Evolutionary conservation across 192 early-diverging fungal genomes (phyloP).

Genomic region (Backusella westeae): DNA sequence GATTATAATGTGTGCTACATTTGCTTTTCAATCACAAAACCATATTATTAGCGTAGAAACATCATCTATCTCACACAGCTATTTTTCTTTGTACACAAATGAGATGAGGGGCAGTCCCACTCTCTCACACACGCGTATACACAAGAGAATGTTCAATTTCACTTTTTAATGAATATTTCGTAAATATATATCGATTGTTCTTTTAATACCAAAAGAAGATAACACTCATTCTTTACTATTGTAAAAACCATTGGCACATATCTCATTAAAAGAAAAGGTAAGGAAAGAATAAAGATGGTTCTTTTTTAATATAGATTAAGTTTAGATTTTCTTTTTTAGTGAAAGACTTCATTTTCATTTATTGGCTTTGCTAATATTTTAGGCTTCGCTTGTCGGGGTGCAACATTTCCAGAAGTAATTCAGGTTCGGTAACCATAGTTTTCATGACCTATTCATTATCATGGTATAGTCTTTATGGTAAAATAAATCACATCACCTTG

Average conservation of each 20-base stretch:
- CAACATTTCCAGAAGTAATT: too few species aligned
- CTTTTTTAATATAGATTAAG: neutral
- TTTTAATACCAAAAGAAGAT: neutral
- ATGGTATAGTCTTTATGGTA: too few species aligned
- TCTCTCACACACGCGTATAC: neutral
- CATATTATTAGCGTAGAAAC: neutral
- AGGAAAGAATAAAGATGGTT: neutral
- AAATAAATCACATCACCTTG: neutral
- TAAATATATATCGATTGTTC: neutral
- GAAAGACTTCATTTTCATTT: neutral
- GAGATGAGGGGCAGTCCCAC: neutral
- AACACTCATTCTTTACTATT: neutral
- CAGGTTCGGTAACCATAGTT: too few species aligned
- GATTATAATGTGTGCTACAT: neutral
- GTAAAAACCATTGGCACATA: neutral
- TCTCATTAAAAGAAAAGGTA: neutral
- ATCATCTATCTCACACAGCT: neutral
- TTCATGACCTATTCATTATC: too few species aligned
- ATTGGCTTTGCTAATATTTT: neutral
- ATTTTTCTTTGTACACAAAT: conserved; percentile 1
- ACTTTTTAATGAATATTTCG: neutral
- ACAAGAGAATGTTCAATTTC: neutral
- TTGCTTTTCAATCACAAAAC: neutral
- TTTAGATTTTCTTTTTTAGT: neutral
- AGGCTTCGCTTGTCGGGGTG: too few species aligned